These are phyloP conservation scores for Kickxella alabastrina DNA, from an alignment of 192 early-diverging fungal genomes.

Conservation along the genomic window DNA sequence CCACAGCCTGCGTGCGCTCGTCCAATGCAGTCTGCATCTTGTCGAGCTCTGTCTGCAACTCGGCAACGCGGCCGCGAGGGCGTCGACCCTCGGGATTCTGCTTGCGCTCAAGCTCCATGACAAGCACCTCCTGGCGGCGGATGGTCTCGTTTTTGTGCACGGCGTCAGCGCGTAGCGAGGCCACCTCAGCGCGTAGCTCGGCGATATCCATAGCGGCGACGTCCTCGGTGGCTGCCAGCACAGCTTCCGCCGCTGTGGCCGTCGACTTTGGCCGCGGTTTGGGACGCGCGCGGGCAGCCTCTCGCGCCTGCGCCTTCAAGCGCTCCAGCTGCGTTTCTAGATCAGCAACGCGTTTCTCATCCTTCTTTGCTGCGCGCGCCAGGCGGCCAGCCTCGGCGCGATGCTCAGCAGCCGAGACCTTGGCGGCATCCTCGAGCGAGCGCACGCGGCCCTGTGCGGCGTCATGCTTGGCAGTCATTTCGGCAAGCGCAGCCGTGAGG, in stretches of 20 bases:
- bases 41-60: constrained; percentile 36
- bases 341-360: constrained; percentile 31
- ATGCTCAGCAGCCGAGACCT: constrained; percentile 20
- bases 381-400: constrained; percentile 20
- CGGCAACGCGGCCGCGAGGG: constrained; percentile 22
- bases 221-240: constrained; percentile 34
- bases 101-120: constrained; percentile 45
- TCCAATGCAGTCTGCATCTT: constrained; percentile 26
- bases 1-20: constrained; percentile 27
- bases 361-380: constrained; percentile 17
- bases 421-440: constrained; percentile 25
- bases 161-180: constrained; percentile 27
- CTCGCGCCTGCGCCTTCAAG: constrained; percentile 14
- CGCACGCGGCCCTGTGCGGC: constrained; percentile 19
- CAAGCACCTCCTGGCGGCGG: constrained; percentile 24
- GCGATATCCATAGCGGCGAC: constrained; percentile 33
- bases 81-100: constrained; percentile 46
- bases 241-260: constrained; percentile 40
- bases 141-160: constrained; percentile 49
- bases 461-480: constrained; percentile 9
- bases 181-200: constrained; percentile 41
- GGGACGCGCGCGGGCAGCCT: constrained; percentile 8
- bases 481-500: constrained; percentile 25
- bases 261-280: constrained; percentile 34
- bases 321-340: constrained; percentile 26